Evolutionary conservation across 192 early-diverging fungal species (phyloP), one percentile per base, ranked within the genome.

Genomic region (Physocladia obscura): DNA sequence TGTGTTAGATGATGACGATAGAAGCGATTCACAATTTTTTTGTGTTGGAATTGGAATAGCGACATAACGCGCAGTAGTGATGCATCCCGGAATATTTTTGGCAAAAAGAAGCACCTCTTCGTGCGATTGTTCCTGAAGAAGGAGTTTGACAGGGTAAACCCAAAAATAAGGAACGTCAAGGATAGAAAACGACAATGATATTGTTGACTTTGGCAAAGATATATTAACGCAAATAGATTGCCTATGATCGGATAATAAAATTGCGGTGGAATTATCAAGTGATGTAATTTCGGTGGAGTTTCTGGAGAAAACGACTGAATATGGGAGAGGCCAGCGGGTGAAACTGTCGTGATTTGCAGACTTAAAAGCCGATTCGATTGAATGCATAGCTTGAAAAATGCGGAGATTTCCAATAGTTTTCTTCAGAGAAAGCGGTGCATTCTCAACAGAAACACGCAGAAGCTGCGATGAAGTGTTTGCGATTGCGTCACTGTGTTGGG

Each of bases 31-130:
- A 35, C 36, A 17, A 44, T 62, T 62, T 37, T 26, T 21, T 47
- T 44, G 40, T 13, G 40, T n/a, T 17, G 59, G 59, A 19, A 44
- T 24, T n/a, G 59, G 38, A 21, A 62, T 62, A 5, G 59, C 59
- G 44, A 62, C 36, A 44, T 62, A 47, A 11, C 39, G 35, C 13
- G 26, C 40, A 27, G 30, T 62, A 21, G 40, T 35, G 11, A 62
- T 26, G n/a, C n/a, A 17, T 5, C 59, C 59, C 4, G 59, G 19
- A 11, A 24, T 47, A 11, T 34, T 4, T 37, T 4, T 21, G 19
- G 59, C 59, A 44, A 37, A 6, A 35, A 44, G 37, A 24, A 62
- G 15, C 4, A 62, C 13, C 21, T 37, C 38, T 3, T 62, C 11
- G 4, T 44, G 13, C 19, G 5, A 21, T 11, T 40, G 39, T 6